Base-by-base conservation (phyloP, 306 rosid species). In the Argentina anserina region DNA sequence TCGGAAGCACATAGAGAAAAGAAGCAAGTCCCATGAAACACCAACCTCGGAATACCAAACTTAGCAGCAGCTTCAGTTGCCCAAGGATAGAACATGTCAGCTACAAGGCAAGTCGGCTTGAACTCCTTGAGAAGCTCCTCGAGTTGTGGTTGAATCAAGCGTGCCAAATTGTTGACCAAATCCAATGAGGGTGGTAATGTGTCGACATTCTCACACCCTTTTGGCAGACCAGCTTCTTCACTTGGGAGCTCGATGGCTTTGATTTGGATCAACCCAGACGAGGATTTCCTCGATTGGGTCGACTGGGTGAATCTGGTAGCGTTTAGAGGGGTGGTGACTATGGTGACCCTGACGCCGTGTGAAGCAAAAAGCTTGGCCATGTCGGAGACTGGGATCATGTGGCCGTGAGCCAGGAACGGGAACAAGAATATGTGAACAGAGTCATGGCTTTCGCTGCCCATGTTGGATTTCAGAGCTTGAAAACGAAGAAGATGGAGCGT, bases 71-170 rank as follows among this genome's bases (percentile, higher is more conserved):
- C 83, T 20, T 88, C 86, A 0, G 72, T 65, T 0, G 81, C 65
- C 88, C 87, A 87, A 1, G 90, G 86, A 62, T 75, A 90, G 61
- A 85, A 76, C 43, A 55, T 42, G 77, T 84, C 94, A 1, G 90
- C 85, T 2, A 88, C 62, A 2, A 92, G 21, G 29, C 88, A 85
- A 64, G 74, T 29, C 0, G 97, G 96, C 0, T 49, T 62, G 3
- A 76, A 39, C 20, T 90, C 71, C 17, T 36, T 2, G 7, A 92
- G 3, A 7, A 87, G 74, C 0, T 81, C 68, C 52, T 88, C 92
- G 0, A 88, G 67, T 1, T 84, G 83, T 0, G 45, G 61, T 49
- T 73, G 75, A 4, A 92, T 83, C 53, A 82, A 40, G 2, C 31
- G 1, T 0, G 74, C 36, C 79, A 90, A 88, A 7, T 1, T 2